Conservation (phyloP, 2,329 filamentous ascomycete genomes). For the Pseudogymnoascus pannorum region DNA sequence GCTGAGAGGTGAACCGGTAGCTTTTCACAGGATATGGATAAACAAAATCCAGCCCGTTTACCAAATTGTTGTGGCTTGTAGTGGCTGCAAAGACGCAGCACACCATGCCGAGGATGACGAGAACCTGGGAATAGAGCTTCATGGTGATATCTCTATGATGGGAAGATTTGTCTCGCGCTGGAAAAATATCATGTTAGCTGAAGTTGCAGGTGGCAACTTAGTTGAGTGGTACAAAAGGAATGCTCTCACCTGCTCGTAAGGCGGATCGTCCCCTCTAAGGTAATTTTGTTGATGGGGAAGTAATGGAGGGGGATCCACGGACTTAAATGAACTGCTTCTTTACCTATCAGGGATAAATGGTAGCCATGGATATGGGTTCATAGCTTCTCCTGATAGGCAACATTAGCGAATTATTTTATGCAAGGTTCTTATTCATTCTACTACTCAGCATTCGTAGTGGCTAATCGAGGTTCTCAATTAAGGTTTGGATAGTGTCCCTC, state of each 20-base stretch:
- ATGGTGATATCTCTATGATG: not conserved
- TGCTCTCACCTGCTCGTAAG: not conserved
- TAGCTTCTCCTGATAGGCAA: not conserved
- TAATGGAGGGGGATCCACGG: not conserved
- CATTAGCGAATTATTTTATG: not conserved
- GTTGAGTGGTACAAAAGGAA: not conserved
- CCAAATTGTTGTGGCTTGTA: not conserved
- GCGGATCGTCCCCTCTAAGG: not conserved
- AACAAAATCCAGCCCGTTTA: not conserved
- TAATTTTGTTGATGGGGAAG: not conserved
- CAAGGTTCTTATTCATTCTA: too few relatives aligned
- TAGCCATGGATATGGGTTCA: not conserved
- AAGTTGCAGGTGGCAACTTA: not conserved
- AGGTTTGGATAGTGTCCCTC: not conserved
- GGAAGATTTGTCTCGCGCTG: not conserved
- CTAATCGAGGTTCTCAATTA: not conserved
- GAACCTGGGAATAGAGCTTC: not conserved
- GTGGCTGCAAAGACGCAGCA: not conserved
- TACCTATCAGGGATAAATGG: not conserved
- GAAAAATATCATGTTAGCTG: not conserved
- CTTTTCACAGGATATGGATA: slow-evolving; percentile 45
- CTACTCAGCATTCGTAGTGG: not conserved
- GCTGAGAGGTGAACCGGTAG: slow-evolving; percentile 42
- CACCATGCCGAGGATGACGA: not conserved
- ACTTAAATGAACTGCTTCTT: not conserved